Evolutionary conservation across 352 stramenopile species (phyloP), one percentile per base, ranked within the genome.

Genomic region (Phytophthora foliorum): DNA sequence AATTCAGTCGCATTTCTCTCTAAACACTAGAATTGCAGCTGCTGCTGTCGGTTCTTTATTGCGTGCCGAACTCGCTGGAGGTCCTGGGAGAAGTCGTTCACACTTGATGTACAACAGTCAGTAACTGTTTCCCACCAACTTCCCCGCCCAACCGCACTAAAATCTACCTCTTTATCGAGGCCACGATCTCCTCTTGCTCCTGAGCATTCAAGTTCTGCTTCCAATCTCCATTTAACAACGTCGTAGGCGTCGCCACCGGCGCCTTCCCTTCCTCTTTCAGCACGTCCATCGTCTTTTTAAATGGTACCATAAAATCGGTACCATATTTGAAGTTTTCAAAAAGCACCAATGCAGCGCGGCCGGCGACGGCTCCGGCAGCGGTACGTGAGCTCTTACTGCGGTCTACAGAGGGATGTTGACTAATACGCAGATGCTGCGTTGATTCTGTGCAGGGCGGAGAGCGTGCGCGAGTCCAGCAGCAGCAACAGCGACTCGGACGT

Each of bases 401-500:
- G 32, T 8, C 36, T 34, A 13, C 22, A 52, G 42, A 13, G 16
- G 13, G 25, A 13, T 46, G 2, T 32, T 5, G 10, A 27, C 22
- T 64, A 44, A 50, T 11, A 29, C 0, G 0, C 14, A 57, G 36
- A 9, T 50, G 13, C 0, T 63, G n/a, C 49, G 22, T 49, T 50
- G 9, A 14, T 57, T 13, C 4, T 34, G 8, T 29, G 16, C 56
- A 75, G 66, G 14, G 25, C 11, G 7, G 64, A 63, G 60, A 45
- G 36, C 48, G 42, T 58, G 22, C 36, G 44, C 1, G 53, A 50
- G 22, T 67, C 46, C 6, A 64, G 59, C 34, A 58, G 60, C 49
- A 87, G 76, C 31, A 67, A 63, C 51, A 86, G 74, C 57, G 72
- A 80, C 25, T 78, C 61, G 4, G 69, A 72, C 7, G 44, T 69